Evolutionary conservation across 2,329 filamentous ascomycete genomes (phyloP), one percentile per base, ranked within the genome.

Genomic region (Phialophora tarda): DNA sequence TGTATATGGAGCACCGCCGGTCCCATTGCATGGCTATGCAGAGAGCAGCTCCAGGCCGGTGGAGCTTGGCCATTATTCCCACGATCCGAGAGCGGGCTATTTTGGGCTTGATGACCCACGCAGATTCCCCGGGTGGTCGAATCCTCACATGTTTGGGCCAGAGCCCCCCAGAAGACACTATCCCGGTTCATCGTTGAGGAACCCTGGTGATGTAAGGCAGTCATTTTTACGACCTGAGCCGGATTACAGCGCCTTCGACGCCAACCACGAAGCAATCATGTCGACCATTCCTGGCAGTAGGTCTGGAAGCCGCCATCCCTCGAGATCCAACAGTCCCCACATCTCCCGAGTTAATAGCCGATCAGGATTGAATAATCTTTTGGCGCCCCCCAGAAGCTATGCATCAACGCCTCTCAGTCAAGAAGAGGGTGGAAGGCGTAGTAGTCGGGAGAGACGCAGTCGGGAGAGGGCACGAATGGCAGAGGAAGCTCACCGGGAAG

Each of bases 261-360:
- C 71, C 30, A 72, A 73, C 30, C 71, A 73, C 53, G 71, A 73
- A 24, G 70, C 71, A 12, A 73, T 73, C 56, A 71, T 73, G 65
- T 68, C 71, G 8, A 73, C 71, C 4, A 72, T 73, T 61, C 71
- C 71, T 3, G 66, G 57, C 50, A 73, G 71, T 63, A 62, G 69
- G 23, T 69, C 69, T 34, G 70, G 69, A 24, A 73, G 70, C 53
- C 65, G 71, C 11, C 69, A 71, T 59, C 62, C 67, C 28, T 73
- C 71, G 14, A 59, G 71, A 59, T 71, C 70, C 23, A 69, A 72
- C 32, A 73, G 71, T 41, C 71, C 71, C 28, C 70, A 71, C 30
- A 21, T 68, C 5, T 68, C 69, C 17, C 55, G 71, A 38, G 71
- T 72, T 17, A 68, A 70, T 47, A 73, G 71, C 48, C 61, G 71